These are phyloP conservation scores for Suillus bovinus DNA, from an alignment of 768 basidiomycete genomes.

Conservation along the genomic window DNA sequence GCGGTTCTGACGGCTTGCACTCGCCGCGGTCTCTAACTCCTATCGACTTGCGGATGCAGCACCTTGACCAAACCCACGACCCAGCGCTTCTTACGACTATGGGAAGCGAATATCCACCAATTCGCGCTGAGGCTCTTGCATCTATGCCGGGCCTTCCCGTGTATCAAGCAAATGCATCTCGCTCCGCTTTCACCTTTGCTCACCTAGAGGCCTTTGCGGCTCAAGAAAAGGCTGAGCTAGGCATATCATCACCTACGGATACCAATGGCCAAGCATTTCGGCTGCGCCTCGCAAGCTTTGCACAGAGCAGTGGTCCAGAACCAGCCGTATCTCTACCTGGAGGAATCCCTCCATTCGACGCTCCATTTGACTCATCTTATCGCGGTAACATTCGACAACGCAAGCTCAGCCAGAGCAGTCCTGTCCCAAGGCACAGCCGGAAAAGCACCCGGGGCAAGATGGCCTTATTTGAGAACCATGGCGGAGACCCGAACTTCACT, in stretches of 20 bases:
- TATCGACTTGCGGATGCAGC: conserved; percentile 37
- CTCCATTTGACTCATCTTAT: conserved; percentile 17
- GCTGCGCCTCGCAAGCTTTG: conserved; percentile 18
- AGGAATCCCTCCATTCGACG: conserved; percentile 13
- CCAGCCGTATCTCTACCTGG: conserved; percentile 5
- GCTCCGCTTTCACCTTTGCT: conserved; percentile 68
- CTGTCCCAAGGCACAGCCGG: conserved; percentile 59
- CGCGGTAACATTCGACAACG: conserved; percentile 61
- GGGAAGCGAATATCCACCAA: conserved; percentile 18
- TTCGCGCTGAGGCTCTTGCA: conserved; percentile 30
- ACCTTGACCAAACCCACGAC: conserved; percentile 47
- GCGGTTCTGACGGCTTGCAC: conserved; percentile 9
- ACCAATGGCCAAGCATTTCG: conserved; percentile 26
- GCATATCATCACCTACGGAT: conserved; percentile 47
- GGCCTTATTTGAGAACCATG: conserved; percentile 78
- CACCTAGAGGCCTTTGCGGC: conserved; percentile 77
- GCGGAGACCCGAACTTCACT: conserved; percentile 48
- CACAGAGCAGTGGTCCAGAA: conserved; percentile 12
- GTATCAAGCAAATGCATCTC: conserved; percentile 62
- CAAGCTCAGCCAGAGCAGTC: conserved; percentile 83
- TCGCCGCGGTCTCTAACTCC: conserved; percentile 12
- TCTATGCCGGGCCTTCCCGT: conserved; percentile 56
- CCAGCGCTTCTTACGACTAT: conserved; percentile 43
- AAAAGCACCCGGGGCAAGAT: conserved; percentile 78
- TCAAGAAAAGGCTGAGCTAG: conserved; percentile 65